phyloP scores from a whole-genome alignment of 2,329 filamentous ascomycete species.

The Penicillium italicum region DNA sequence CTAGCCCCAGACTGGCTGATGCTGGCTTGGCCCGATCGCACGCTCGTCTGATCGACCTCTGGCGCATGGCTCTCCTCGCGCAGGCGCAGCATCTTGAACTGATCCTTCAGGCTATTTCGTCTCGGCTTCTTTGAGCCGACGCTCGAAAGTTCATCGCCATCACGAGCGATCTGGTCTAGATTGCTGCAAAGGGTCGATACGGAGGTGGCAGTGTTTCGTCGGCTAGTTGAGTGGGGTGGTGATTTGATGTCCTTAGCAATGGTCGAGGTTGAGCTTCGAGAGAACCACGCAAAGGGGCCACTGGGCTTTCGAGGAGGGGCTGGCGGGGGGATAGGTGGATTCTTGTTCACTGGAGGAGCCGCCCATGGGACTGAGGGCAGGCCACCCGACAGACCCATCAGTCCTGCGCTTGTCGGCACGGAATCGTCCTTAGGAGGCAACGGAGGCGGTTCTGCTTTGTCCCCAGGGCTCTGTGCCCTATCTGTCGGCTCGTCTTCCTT shows the following conservation, averaged over 20 bases:
- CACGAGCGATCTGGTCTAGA: constrained; percentile 70
- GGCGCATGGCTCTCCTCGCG: constrained; percentile 65
- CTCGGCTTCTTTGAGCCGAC: constrained; percentile 47
- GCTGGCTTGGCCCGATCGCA: constrained; percentile 43
- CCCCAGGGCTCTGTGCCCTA: constrained; percentile 24
- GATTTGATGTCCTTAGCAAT: constrained; percentile 52
- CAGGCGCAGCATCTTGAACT: constrained; percentile 73
- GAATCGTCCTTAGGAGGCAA: constrained; percentile 34
- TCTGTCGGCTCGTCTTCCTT: constrained; percentile 49
- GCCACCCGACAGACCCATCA: constrained; percentile 63
- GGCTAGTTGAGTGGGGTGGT: constrained; percentile 48
- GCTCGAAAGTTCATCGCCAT: constrained; percentile 51
- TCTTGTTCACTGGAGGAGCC: constrained; percentile 49
- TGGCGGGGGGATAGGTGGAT: constrained; percentile 38
- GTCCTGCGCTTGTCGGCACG: constrained; percentile 32
- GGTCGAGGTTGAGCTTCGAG: constrained; percentile 58
- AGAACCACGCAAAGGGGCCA: constrained; percentile 83
- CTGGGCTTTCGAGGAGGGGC: constrained; percentile 66
- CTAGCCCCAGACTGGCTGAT: constrained; percentile 45
- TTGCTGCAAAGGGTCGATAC: constrained; percentile 76
- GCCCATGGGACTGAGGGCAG: constrained; percentile 72
- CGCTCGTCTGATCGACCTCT: constrained; percentile 54
- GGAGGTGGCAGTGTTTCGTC: constrained; percentile 76
- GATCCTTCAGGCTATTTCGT: constrained; percentile 68
- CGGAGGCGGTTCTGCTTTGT: constrained; percentile 30